Evolutionary conservation across 2,329 filamentous ascomycete genomes (phyloP).

Genomic region (Pyrenochaeta sp.): DNA sequence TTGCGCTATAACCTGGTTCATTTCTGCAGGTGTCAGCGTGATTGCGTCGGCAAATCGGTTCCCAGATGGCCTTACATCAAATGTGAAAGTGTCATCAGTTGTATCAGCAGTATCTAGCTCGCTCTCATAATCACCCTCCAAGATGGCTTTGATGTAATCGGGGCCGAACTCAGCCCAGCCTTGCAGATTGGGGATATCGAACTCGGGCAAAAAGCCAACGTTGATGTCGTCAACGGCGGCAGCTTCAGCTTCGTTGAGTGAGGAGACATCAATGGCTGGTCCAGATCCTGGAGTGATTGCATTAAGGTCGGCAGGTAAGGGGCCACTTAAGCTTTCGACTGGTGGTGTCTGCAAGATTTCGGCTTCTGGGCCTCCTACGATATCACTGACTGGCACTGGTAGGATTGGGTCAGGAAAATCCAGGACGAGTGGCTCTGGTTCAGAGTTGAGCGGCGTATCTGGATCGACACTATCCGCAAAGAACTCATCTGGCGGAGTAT

Average conservation of each 20-base stretch:
- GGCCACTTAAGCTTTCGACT: too few relatives aligned
- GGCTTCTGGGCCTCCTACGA: too few relatives aligned
- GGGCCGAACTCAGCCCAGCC: not conserved
- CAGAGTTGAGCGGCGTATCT: not conserved
- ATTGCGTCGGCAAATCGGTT: not conserved
- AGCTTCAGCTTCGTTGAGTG: not conserved
- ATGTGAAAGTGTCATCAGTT: too few relatives aligned
- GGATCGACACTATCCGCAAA: not conserved
- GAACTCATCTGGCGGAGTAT: not conserved
- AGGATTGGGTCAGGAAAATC: too few relatives aligned
- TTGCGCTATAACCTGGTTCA: not conserved
- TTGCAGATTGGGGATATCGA: not conserved
- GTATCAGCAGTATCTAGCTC: not conserved
- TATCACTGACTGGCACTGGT: too few relatives aligned
- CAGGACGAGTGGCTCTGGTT: too few relatives aligned
- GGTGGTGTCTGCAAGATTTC: too few relatives aligned
- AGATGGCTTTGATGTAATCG: not conserved
- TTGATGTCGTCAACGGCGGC: not conserved
- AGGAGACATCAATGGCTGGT: too few relatives aligned
- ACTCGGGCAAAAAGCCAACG: not conserved
- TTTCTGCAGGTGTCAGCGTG: not conserved
- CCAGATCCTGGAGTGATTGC: too few relatives aligned
- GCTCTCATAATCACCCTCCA: not conserved
- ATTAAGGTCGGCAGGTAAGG: too few relatives aligned
- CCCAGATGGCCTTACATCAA: not conserved